Evolutionary conservation across 2,329 filamentous ascomycete genomes (phyloP), one percentile per base, ranked within the genome.

Genomic region (Microdochium trichocladiopsis): DNA sequence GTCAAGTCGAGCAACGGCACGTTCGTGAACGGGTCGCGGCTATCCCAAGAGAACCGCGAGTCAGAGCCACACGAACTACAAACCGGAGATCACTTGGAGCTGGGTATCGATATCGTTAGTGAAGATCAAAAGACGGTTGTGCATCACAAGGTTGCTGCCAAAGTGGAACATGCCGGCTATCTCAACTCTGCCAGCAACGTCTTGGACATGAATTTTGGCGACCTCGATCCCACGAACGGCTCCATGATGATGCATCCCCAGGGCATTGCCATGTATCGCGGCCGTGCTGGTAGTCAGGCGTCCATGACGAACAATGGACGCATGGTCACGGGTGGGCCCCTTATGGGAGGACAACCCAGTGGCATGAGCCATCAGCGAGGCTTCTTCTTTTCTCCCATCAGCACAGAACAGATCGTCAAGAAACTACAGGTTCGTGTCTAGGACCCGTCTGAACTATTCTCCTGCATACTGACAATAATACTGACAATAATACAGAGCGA

Each of bases 1-100:
- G 88, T 99, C 61, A 99, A 97, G 71, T 97, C 94, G 0, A 99
- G 94, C 41, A 99, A 99, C 66, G 94, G 94, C 53, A 99, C 94
- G 1, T 99, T 99, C 69, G 93, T 99, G 60, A 99, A 99, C 63
- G 91, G 91, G 21, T 83, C 87, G 51, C 85, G 94, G 25, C 70
- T 99, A 54, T 97, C 94, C 2, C 89, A 85, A 51, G 94, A 99
- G 68, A 99, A 96, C 63, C 84, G 92, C 60, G 94, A 99, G 69
- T 97, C 93, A 0, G 94, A 97, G 56, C 92, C 94, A 0, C 90
- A 96, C 66, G 93, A 97, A 66, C 75, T 99, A 31, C 87, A 92
- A 63, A 91, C 93, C 54, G 86, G 90, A 58, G 94, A 99, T 65
- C 90, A 94, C 57, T 75, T 99, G 51, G 94, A 99, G 66, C 79